Base-by-base conservation (phyloP, 306 rosid genomes). In the Lagenaria siceraria region DNA sequence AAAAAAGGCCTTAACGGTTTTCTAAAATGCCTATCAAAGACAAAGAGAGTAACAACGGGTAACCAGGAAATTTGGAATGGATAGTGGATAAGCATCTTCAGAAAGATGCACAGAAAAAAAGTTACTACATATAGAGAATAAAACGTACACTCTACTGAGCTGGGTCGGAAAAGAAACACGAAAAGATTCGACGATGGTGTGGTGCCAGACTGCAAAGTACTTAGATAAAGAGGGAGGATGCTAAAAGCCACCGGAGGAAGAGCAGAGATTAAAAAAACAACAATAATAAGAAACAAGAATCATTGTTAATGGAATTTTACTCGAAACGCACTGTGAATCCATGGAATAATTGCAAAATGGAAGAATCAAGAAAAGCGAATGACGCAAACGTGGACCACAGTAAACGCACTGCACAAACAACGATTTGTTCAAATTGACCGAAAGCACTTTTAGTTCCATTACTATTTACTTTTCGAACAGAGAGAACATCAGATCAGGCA, bases 101-200 rank as follows among this genome's bases (percentile, higher is more conserved):
- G 58, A 73, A 73, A 29, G 77, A 73, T 49, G 60, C 25, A 22
- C 77, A 72, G 43, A 51, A 17, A 19, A 73, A 73, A 73, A 73
- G 62, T 33, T 29, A 29, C 77, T 33, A 18, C 43, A 73, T 27
- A 25, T 49, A 10, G 77, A 52, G 48, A 73, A 73, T 29, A 73
- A 51, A 51, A 73, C 19, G 62, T 73, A 73, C 59, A 22, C 13
- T 46, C 15, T 25, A 14, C 8, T 64, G 40, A 61, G 40, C 69
- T 15, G 7, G 18, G 77, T 73, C 31, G 43, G 27, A 52, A 51
- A 52, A 52, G 62, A 40, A 52, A 31, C 43, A 53, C 48, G 9
- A 52, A 73, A 52, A 73, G 62, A 73, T 73, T 54, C 77, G 31
- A 73, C 77, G 27, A 72, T 25, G 77, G 77, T 71, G 60, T 71